Conservation (phyloP, 1,139 yeast genomes). For the Scheffersomyces quercinus region DNA sequence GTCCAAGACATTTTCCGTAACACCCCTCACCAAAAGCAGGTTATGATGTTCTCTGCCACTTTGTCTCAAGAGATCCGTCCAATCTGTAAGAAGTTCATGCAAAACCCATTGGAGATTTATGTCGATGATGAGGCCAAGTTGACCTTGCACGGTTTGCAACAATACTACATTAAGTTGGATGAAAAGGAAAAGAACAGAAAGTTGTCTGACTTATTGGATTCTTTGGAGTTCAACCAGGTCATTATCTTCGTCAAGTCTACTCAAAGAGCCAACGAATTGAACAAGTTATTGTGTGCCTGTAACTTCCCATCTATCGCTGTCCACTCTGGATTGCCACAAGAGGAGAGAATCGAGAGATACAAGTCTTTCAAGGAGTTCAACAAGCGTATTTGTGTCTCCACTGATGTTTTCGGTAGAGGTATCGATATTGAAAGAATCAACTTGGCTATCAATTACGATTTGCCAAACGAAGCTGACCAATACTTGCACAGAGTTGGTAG, state of each 20-base stretch:
- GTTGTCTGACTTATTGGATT: slow-evolving; percentile 88
- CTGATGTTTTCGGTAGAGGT: slow-evolving; percentile 99
- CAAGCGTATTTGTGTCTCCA: slow-evolving; percentile 97
- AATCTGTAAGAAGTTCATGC: slow-evolving; percentile 96
- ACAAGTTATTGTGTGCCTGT: slow-evolving; percentile 85
- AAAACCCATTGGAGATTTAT: slow-evolving; percentile 94
- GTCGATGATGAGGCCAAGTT: slow-evolving; percentile 98
- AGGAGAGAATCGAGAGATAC: slow-evolving; percentile 96
- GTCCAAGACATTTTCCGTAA: slow-evolving; percentile 97
- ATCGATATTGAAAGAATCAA: slow-evolving; percentile 98
- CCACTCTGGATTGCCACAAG: slow-evolving; percentile 95
- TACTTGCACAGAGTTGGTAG: slow-evolving; percentile 99
- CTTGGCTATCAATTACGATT: slow-evolving; percentile 94
- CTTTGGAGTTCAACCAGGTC: slow-evolving; percentile 96
- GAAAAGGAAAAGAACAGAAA: slow-evolving; percentile 94
- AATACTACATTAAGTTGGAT: slow-evolving; percentile 84
- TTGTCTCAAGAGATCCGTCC: slow-evolving; percentile 94
- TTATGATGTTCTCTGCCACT: slow-evolving; percentile 99
- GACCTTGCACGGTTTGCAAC: slow-evolving; percentile 97
- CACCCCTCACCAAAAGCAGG: slow-evolving; percentile 98
- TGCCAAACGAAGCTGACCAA: slow-evolving; percentile 91
- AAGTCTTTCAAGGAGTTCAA: slow-evolving; percentile 96
- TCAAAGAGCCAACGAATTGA: slow-evolving; percentile 88
- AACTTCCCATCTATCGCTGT: slow-evolving; percentile 98
- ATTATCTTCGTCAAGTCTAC: slow-evolving; percentile 94